Evolutionary conservation across 2,329 filamentous ascomycete species (phyloP).

Genomic region (Penicillium sp.): DNA sequence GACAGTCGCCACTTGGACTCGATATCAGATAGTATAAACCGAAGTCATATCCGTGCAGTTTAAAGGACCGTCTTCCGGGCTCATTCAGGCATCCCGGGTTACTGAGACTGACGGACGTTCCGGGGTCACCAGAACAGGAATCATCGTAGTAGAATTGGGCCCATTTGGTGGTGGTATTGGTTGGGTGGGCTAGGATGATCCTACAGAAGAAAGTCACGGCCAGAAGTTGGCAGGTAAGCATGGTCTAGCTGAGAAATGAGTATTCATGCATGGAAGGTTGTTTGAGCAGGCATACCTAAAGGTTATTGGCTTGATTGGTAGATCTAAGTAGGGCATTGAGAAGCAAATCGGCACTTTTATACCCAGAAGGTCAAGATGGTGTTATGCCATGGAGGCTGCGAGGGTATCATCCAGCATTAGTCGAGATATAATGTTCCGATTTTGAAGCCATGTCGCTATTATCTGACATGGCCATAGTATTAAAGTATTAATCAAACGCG

Average conservation of each 20-base stretch:
- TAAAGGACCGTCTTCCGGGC: background rate
- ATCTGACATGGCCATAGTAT: too few species aligned
- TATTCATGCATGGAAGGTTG: too few species aligned
- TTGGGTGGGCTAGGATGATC: background rate
- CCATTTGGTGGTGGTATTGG: background rate
- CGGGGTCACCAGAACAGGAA: background rate
- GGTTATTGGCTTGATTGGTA: too few species aligned
- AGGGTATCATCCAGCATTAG: too few species aligned
- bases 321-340: background rate
- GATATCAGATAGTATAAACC: background rate
- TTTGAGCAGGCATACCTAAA: too few species aligned
- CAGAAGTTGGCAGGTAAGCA: background rate
- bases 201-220: too few species aligned
- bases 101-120: background rate
- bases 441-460: too few species aligned
- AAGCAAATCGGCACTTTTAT: background rate
- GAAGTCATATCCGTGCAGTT: background rate
- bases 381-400: too few species aligned
- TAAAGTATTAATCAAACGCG: too few species aligned
- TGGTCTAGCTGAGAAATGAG: background rate
- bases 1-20: background rate
- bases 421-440: too few species aligned
- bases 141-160: background rate
- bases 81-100: constrained; percentile 1
- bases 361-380: background rate